Base-by-base conservation (phyloP, 2,329 filamentous ascomycete species). In the Ascochyta lentis region DNA sequence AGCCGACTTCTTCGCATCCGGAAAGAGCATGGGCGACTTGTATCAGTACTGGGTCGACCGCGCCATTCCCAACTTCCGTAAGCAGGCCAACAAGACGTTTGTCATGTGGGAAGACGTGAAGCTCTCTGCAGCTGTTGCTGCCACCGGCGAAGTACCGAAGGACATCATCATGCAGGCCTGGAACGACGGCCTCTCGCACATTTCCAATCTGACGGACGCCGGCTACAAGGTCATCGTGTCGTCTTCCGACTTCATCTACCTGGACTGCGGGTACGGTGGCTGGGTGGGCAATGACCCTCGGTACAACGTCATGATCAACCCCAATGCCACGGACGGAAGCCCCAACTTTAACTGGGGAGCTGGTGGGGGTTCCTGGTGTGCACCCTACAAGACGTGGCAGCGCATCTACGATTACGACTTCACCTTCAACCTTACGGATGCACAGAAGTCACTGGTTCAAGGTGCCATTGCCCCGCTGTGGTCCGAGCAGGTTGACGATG, bases 361-460 rank as follows among this genome's bases (percentile, higher is more conserved):
- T 40, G 59, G 51, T 22, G 83, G 83, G 35, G 83, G 83, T 16
- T 83, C 80, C n/a, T 85, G 83, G 83, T 85, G 83, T 64, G 80
- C 78, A 0, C 83, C 83, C 0, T 85, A 84, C 77, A 85, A 85
- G 69, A 84, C 81, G 19, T 85, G 82, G 82, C 83, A 85, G 68
- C 82, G 83, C 44, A 84, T 85, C 71, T 85, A 85, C 72, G 77
- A 83, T 76, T 85, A 80, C 67, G 83, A 85, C 72, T 84, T 85
- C 66, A 81, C 81, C 0, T 58, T 69, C 41, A 80, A 79, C 60
- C 77, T 85, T 7, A 81, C 80, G 1, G 72, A 71, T 0, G 60
- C 68, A 0, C 77, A 85, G 60, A 78, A 78, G 34, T 71, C 76
- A 43, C 83, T 82, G 50, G 66, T 85, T 19, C 75, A 83, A 19